phyloP scores from a whole-genome alignment of 2,329 filamentous ascomycete species.

The Cucurbitaria berberidis region DNA sequence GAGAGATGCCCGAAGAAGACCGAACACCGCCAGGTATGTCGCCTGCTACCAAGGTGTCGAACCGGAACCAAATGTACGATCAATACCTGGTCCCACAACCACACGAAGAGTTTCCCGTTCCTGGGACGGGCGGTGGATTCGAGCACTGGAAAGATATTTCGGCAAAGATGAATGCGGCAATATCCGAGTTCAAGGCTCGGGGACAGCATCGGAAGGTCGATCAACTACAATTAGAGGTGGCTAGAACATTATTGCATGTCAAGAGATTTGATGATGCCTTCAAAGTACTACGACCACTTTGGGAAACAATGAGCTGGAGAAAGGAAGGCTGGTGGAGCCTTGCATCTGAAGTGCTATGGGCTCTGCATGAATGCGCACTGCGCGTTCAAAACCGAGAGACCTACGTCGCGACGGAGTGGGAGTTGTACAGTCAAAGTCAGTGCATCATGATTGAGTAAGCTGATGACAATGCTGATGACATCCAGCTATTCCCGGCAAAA shows the following conservation, averaged over 20 bases:
- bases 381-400: slow-evolving; percentile 55
- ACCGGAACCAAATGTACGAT: slow-evolving; percentile 62
- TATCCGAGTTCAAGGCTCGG: slow-evolving; percentile 59
- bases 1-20: slow-evolving; percentile 66
- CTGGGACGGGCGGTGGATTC: slow-evolving; percentile 52
- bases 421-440: slow-evolving; percentile 53
- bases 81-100: slow-evolving; percentile 66
- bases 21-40: slow-evolving; percentile 61
- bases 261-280: slow-evolving; percentile 60
- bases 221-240: slow-evolving; percentile 61
- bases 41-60: slow-evolving; percentile 61
- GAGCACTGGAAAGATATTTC: slow-evolving; percentile 61
- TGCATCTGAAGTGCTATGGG: slow-evolving; percentile 60
- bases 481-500: slow-evolving; percentile 40
- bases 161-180: slow-evolving; percentile 54
- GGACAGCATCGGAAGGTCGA: slow-evolving; percentile 62
- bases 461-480: slow-evolving; percentile 13
- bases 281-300: slow-evolving; percentile 59
- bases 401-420: slow-evolving; percentile 63
- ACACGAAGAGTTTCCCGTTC: slow-evolving; percentile 59
- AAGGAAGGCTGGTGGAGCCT: slow-evolving; percentile 65
- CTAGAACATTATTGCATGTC: slow-evolving; percentile 59
- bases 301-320: slow-evolving; percentile 65
- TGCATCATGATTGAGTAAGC: not conserved
- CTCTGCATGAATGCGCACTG: slow-evolving; percentile 60